Base-by-base conservation (phyloP, 768 basidiomycete genomes). In the Termitomyces titanicus region DNA sequence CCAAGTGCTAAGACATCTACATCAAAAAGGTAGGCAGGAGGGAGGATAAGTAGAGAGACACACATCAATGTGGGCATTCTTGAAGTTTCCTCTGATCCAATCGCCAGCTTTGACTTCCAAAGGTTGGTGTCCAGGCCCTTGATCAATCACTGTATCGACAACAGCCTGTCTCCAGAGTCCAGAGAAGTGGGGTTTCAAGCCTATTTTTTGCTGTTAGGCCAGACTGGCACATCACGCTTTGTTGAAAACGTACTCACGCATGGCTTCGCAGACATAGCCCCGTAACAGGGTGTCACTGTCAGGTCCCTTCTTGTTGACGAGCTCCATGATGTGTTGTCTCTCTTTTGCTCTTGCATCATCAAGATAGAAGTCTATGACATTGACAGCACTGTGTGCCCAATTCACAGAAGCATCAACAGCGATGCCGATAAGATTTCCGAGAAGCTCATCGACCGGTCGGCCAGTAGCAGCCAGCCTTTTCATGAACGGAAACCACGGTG, bases 301-400 rank as follows among this genome's bases (percentile, higher is more conserved):
- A 4, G 59, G 51, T 53, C 76, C 74, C 7, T 64, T 65, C 34
- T 66, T 64, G 34, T 70, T 18, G 18, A 44, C 8, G 5, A 52
- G 24, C 29, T 52, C 40, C 1, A 35, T 45, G 17, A 52, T 52
- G 12, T 43, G 31, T 11, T 45, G n/a, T 20, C 42, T 33, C 20
- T 52, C 51, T 22, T 64, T 66, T 13, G 68, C 70, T n/a, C 69
- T 70, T n/a, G 60, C 65, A 35, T 75, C 75, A 42, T 74, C 74
- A 27, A 84, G 63, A 66, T 80, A 83, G 67, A 82, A 81, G 60
- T 83, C 76, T 47, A 84, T 65, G 18, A 82, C 72, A 40, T 79
- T 70, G 12, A 74, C 70, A 22, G 73, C 72, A 11, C 74, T 76
- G 59, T 54, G 53, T 2, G 53, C 53, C 24, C 31, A 47, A 10